Percentiles rank a stretch among this genome's conserved stretches.
Conservation (phyloP, 305 asterid species). For the Rubia peregrina region DNA sequence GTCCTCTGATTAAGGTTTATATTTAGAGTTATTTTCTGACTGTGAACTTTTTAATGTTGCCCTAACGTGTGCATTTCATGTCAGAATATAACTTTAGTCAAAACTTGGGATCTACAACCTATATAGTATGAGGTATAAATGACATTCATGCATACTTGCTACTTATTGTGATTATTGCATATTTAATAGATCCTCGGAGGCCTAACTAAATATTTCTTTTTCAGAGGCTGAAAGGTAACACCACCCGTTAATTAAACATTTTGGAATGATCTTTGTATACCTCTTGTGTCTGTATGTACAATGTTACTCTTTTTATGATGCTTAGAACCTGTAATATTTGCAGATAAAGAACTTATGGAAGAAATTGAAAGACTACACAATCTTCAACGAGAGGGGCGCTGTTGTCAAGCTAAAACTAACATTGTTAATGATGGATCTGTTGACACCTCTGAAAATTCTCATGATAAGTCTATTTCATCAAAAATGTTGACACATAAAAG, state of each 20-base stretch:
- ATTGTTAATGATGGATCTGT: conserved; percentile 18
- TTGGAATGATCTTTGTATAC: not conserved
- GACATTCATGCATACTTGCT: not conserved
- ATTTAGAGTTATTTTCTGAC: not conserved
- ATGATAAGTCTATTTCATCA: conserved; percentile 15
- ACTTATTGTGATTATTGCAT: not conserved
- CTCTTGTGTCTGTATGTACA: conserved; percentile 8
- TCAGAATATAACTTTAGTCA: not conserved
- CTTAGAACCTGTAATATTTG: conserved; percentile 12
- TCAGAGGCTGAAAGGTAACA: not conserved
- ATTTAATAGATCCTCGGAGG: conserved; percentile 4
- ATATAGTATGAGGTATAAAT: not conserved
- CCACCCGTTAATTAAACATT: not conserved
- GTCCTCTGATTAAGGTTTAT: not conserved
- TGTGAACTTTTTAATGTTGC: not conserved
- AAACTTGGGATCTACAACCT: not conserved
- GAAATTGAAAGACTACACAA: conserved; percentile 50
- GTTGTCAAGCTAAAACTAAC: conserved; percentile 19
- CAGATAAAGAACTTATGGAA: conserved; percentile 54
- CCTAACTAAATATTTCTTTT: not conserved
- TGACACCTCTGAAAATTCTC: conserved; percentile 16
- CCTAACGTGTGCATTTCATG: not conserved
- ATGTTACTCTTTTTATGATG: not conserved
- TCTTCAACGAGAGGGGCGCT: conserved; percentile 28
- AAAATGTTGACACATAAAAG: conserved; percentile 9